phyloP scores from a whole-genome alignment of 1,139 yeast genomes.

The Debaryomyces sp. region DNA sequence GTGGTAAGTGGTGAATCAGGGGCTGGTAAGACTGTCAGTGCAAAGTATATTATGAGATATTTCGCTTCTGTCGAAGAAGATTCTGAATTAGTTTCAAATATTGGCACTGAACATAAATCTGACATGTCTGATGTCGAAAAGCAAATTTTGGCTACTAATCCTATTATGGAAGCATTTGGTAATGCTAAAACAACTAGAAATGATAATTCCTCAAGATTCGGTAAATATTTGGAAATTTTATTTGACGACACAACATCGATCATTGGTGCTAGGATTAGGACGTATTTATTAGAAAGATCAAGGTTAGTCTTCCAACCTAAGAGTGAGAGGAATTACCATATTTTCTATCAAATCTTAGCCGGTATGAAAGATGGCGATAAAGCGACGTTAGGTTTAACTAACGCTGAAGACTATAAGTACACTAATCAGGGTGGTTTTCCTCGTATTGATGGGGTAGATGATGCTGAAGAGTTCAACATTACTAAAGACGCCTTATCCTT shows the following conservation, averaged over 20 bases:
- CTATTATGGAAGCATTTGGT: constrained; percentile 98
- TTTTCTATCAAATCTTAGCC: constrained; percentile 85
- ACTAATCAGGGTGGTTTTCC: constrained; percentile 90
- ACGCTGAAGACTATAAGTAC: constrained; percentile 73
- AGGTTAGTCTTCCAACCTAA: constrained; percentile 92
- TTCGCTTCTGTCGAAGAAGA: constrained; percentile 91
- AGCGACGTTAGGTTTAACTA: constrained; percentile 58
- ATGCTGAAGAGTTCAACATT: constrained; percentile 69
- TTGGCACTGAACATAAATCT: constrained; percentile 50
- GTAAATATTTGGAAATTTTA: constrained; percentile 90
- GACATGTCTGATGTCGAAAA: constrained; percentile 93
- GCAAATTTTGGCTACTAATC: constrained; percentile 95
- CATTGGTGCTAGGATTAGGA: constrained; percentile 92
- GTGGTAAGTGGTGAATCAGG: constrained; percentile 98
- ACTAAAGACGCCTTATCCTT: constrained; percentile 77
- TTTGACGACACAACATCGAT: constrained; percentile 76
- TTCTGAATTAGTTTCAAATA: constrained; percentile 36
- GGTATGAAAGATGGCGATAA: constrained; percentile 72
- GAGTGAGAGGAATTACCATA: constrained; percentile 90
- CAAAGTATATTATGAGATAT: constrained; percentile 96
- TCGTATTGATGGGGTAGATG: constrained; percentile 77
- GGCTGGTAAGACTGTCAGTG: constrained; percentile 97
- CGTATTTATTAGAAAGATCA: constrained; percentile 90
- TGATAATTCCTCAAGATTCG: constrained; percentile 96
- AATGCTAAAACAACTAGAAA: constrained; percentile 97